Base-by-base conservation (phyloP, 116 monocot species). In the Trichopus zeylanicus region DNA sequence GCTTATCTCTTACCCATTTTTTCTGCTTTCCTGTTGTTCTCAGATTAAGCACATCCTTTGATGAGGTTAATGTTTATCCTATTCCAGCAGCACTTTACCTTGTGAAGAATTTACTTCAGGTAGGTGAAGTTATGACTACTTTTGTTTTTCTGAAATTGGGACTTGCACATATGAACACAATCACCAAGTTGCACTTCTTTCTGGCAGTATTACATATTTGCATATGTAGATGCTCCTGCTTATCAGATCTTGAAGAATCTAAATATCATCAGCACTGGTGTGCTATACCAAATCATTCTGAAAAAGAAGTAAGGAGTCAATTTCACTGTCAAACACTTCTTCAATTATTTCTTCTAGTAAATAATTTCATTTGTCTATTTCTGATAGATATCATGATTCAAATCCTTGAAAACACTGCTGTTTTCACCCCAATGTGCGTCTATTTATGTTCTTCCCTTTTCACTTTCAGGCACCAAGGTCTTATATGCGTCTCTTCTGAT, bases 161-260 rank as follows among this genome's bases (percentile, higher is more conserved):
- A 49, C 10, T 8, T 22, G 51, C 26, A 49, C 32, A 35, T 34
- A 56, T 65, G 59, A n/a, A n/a, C 29, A 9, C 12, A 18, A 48
- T 70, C 10, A 66, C 48, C 19, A 31, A 77, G 39, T 42, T 69
- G 24, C 29, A 33, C 22, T 56, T 47, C 46, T 28, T 49, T n/a
- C 31, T 67, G 28, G 15, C 73, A 98, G 98, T 98, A 98, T 61
- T 98, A 91, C 63, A 98, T 98, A 55, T 98, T 98, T 73, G 82
- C 82, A 10, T 91, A 91, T 70, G 91, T 98, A 62, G 98, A 98
- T 78, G 98, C 98, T 48, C 98, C 98, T 51, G 79, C 88, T 37
- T 98, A 98, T 63, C 98, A 98, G 78, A 98, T 98, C 60, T 37
- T 98, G 78, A 98, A 98, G 78, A 98, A 98, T 49, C 63, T 98